Evolutionary conservation across 306 rosid species (phyloP).

Genomic region (Echinosophora koreensis): DNA sequence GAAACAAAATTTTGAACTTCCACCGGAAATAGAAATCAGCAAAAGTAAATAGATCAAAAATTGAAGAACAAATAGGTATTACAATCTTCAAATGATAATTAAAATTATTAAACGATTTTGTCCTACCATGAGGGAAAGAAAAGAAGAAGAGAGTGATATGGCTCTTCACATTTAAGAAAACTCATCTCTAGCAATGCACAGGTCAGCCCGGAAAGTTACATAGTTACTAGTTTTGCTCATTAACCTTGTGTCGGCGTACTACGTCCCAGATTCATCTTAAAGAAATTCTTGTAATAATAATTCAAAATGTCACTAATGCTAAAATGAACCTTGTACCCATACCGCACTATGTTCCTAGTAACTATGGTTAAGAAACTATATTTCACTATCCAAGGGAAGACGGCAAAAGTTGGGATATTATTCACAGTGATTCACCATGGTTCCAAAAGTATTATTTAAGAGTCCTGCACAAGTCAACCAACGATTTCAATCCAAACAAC

Average conservation of each 20-base stretch:
- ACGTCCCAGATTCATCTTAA: no score
- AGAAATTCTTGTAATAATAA: no score
- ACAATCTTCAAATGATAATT: neutral
- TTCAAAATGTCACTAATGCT: no score
- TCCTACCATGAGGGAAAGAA: neutral
- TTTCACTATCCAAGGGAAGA: neutral
- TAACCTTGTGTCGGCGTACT: no score
- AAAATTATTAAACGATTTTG: conserved; percentile 15
- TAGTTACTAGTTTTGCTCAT: no score
- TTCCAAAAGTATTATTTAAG: neutral
- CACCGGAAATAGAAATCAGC: neutral
- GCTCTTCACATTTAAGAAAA: neutral
- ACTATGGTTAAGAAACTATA: neutral
- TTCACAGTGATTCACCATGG: neutral
- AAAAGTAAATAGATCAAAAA: neutral
- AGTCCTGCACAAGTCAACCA: neutral
- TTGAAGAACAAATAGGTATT: neutral
- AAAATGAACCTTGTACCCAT: no score
- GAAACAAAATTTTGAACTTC: neutral
- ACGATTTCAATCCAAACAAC: neutral
- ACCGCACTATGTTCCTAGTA: no score
- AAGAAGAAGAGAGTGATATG: neutral
- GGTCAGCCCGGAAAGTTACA: neutral
- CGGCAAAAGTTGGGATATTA: neutral
- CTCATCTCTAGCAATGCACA: neutral